These are phyloP conservation scores for Allodekkera sacchari DNA, from an alignment of 805 yeast species.

Conservation along the genomic window DNA sequence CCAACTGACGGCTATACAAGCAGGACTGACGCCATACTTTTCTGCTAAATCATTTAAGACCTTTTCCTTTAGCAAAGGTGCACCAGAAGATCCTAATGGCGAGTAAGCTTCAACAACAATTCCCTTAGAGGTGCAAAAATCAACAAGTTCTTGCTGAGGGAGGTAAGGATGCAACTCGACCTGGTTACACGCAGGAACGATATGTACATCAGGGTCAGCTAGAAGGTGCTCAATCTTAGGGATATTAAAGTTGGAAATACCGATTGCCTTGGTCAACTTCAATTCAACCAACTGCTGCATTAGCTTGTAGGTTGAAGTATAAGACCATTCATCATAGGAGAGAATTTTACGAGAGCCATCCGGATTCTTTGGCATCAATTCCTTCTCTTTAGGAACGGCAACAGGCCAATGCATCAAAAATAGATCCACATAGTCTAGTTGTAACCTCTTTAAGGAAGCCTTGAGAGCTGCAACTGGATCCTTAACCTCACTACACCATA, in stretches of 20 bases:
- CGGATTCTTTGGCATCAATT: slow-evolving; percentile 27
- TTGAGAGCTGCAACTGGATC: slow-evolving; percentile 41
- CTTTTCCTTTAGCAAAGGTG: slow-evolving; percentile 42
- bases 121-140: slow-evolving; percentile 42
- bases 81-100: slow-evolving; percentile 59
- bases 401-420: slow-evolving; percentile 65
- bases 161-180: slow-evolving; percentile 69
- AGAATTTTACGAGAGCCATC: slow-evolving; percentile 29
- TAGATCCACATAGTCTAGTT: slow-evolving; percentile 55
- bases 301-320: slow-evolving; percentile 54
- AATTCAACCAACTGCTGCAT: slow-evolving; percentile 51
- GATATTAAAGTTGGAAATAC: slow-evolving; percentile 69
- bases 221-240: slow-evolving; percentile 46
- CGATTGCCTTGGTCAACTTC: slow-evolving; percentile 57
- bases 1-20: slow-evolving; percentile 51
- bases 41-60: slow-evolving; percentile 36
- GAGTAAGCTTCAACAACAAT: slow-evolving; percentile 69
- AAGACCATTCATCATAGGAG: slow-evolving; percentile 23
- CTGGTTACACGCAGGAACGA: slow-evolving; percentile 67
- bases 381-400: slow-evolving; percentile 32
- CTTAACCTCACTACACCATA: slow-evolving; percentile 37
- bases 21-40: slow-evolving; percentile 36
- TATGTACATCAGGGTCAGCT: slow-evolving; percentile 34
- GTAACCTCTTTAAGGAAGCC: slow-evolving; percentile 40
- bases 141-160: slow-evolving; percentile 55